Conservation (phyloP, 345 rosid species). For the Lenwebbia sp. region DNA sequence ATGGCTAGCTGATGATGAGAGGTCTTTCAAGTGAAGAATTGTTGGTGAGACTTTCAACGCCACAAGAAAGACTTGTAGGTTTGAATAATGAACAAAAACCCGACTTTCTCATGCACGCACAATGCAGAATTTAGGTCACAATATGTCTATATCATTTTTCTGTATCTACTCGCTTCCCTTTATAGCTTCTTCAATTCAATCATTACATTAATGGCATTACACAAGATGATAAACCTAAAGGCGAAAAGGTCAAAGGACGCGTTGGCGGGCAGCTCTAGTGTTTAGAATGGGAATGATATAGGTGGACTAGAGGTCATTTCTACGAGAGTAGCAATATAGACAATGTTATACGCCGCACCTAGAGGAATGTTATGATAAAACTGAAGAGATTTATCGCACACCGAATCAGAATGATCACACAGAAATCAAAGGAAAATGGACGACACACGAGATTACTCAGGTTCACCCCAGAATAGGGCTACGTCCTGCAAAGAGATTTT, state of each 20-base stretch:
- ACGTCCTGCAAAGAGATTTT: no score
- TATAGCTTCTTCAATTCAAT: neutral
- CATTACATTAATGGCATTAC: neutral
- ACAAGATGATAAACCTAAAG: neutral
- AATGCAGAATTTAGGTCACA: neutral
- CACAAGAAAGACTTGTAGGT: neutral
- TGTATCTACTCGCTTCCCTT: neutral
- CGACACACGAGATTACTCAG: no score
- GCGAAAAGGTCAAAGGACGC: neutral
- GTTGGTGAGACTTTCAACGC: slow-evolving; percentile 1
- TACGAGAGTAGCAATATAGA: neutral
- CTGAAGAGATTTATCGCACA: no score
- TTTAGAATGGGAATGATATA: neutral
- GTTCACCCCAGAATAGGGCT: no score
- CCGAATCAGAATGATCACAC: no score
- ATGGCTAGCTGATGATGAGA: neutral
- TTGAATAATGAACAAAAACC: neutral
- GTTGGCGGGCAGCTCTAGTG: neutral
- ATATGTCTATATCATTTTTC: neutral
- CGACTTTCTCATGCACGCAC: neutral
- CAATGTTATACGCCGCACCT: neutral
- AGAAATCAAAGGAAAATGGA: no score
- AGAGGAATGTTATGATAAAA: neutral
- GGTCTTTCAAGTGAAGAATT: neutral
- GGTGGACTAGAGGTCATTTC: neutral